Evolutionary conservation across 1,284 basidiomycete genomes (phyloP).

Genomic region (Moesziomyces globuligerus): DNA sequence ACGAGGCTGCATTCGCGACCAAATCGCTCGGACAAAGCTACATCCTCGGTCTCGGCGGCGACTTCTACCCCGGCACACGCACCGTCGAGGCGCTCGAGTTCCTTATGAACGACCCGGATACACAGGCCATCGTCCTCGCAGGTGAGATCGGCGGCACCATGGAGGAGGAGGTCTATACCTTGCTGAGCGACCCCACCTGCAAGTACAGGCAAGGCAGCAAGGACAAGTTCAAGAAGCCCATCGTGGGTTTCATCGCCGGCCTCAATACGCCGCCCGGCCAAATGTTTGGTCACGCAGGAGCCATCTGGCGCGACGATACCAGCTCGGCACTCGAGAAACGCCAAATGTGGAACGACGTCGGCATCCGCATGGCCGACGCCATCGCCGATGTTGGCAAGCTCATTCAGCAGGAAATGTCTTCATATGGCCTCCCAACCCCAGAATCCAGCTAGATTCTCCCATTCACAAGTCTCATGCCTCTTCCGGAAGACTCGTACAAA

Average conservation of each 20-base stretch:
- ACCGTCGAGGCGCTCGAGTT: constrained; percentile 57
- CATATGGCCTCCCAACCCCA: constrained; percentile 5
- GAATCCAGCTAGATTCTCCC: too few species aligned
- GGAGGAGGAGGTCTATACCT: constrained; percentile 54
- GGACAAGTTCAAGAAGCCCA: constrained; percentile 40
- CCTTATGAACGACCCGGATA: constrained; percentile 39
- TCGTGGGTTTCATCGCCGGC: constrained; percentile 57
- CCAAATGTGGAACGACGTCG: constrained; percentile 33
- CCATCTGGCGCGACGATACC: constrained; percentile 53
- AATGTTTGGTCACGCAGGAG: constrained; percentile 56
- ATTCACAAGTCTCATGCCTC: too few species aligned
- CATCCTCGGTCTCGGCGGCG: constrained; percentile 56
- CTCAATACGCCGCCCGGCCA: constrained; percentile 50
- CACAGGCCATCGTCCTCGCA: constrained; percentile 44
- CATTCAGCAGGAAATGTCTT: constrained; percentile 28
- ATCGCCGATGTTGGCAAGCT: constrained; percentile 47
- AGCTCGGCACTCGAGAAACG: constrained; percentile 45
- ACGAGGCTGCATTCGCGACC: constrained; percentile 51
- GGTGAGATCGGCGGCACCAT: constrained; percentile 59
- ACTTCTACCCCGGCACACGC: constrained; percentile 62
- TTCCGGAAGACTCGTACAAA: too few species aligned
- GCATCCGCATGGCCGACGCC: constrained; percentile 44
- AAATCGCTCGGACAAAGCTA: constrained; percentile 47
- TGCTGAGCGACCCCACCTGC: constrained; percentile 30
- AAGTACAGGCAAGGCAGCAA: constrained; percentile 18